Evolutionary conservation across 352 stramenopile species (phyloP), one percentile per base, ranked within the genome.

Genomic region (Aphanomyces cochlioides): DNA sequence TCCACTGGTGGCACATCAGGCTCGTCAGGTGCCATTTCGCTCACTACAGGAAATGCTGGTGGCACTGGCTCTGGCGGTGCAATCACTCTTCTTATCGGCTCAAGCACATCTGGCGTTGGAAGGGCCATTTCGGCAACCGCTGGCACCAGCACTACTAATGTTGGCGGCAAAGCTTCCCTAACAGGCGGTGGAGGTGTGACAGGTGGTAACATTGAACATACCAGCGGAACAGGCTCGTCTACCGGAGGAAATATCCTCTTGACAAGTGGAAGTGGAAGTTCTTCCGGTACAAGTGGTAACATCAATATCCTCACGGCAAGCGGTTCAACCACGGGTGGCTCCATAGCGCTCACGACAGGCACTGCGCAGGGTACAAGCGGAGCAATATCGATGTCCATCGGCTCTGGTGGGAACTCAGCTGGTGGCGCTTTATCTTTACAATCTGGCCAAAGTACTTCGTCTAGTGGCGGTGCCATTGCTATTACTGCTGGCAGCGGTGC

Each of bases 181-280:
- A 72, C 68, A 3, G 75, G 68, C 34, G 45, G 65, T 58, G 53
- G 72, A 4, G 47, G 45, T 74, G 75, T 77, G 6, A 37, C 79
- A 36, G 80, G 79, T 50, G 83, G 80, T 8, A 75, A 74, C 45
- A 66, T 88, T 47, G 39, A 76, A 19, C 43, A 87, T 38, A 58
- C 78, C 67, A 74, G 75, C 57, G 83, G 83, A 17, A 19, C 63
- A 17, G 67, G 67, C 4, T 57, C 58, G 38, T 57, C 43, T 10
- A 50, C 48, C 4, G 64, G 64, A 43, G 64, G 64, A n/a, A 64
- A 48, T 43, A 7, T 70, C 15, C 43, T 70, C 6, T 39, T 70
- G 3, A 61, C 64, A 37, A 64, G 36, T 38, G 54, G 45, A 36
- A 40, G 64, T 21, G 64, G 64, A 34, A 37, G 43, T 34, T 70